A percentile compares a stretch with the other conserved stretches of the same genome.
Conservation (phyloP, 2,329 filamentous ascomycete species). For the Trichothecium sympodiale region DNA sequence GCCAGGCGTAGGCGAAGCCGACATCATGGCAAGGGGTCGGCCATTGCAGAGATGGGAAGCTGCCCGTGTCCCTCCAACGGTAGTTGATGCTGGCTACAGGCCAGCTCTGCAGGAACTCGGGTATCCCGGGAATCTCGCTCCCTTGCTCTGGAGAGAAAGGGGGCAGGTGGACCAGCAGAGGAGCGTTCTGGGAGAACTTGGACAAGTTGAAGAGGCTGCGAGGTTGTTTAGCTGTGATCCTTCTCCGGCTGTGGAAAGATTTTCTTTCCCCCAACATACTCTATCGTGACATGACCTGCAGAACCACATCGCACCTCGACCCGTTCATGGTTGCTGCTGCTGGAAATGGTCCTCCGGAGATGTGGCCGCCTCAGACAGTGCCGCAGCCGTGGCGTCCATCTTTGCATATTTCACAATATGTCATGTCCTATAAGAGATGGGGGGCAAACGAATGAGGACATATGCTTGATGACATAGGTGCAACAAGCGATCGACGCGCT, state of each 20-base stretch:
- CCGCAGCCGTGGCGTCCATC: too few relatives aligned
- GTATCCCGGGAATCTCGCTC: slow-evolving; percentile 16
- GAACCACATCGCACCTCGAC: slow-evolving; percentile 36
- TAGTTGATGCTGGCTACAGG: slow-evolving; percentile 49
- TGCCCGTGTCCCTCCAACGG: slow-evolving; percentile 32
- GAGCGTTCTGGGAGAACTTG: slow-evolving; percentile 22
- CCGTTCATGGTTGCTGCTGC: slow-evolving; percentile 19
- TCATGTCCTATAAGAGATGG: too few relatives aligned
- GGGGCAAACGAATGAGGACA: too few relatives aligned
- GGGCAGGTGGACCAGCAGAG: slow-evolving; percentile 46
- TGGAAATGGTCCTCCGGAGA: slow-evolving; percentile 7
- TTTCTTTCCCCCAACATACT: slow-evolving; percentile 33
- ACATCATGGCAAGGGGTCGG: slow-evolving; percentile 48
- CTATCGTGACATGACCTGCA: slow-evolving; percentile 36
- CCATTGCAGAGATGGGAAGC: slow-evolving; percentile 28
- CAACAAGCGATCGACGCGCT: too few relatives aligned
- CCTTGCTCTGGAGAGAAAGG: slow-evolving; percentile 17
- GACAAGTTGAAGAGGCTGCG: slow-evolving; percentile 37
- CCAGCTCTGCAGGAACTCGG: slow-evolving; percentile 27
- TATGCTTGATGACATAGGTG: too few relatives aligned
- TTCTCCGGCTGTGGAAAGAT: neutral
- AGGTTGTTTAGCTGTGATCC: slow-evolving; percentile 8
- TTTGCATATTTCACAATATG: too few relatives aligned
- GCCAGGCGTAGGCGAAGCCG: slow-evolving; percentile 41
- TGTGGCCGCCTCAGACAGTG: too few relatives aligned